These are phyloP conservation scores for Exophiala bonariae DNA, from an alignment of 2,329 filamentous ascomycete species.

Conservation along the genomic window DNA sequence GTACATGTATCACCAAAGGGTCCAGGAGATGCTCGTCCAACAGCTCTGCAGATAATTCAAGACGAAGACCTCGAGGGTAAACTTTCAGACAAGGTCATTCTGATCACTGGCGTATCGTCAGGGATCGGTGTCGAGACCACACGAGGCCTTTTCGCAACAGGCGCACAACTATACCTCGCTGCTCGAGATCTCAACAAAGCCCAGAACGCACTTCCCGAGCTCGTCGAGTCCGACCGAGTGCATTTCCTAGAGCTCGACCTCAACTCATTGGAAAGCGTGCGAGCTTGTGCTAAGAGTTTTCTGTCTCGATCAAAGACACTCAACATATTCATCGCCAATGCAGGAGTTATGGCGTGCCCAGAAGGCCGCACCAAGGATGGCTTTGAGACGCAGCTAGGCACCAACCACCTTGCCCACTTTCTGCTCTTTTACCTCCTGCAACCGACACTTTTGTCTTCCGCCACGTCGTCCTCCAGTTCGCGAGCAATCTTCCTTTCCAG, in stretches of 20 bases:
- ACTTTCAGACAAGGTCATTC: constrained; percentile 31
- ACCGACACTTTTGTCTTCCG: constrained; percentile 37
- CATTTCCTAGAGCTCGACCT: constrained; percentile 35
- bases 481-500: constrained; percentile 51
- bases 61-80: constrained; percentile 21
- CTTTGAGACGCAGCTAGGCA: constrained; percentile 52
- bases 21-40: constrained; percentile 16
- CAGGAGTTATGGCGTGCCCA: constrained; percentile 13
- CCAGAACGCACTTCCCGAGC: constrained; percentile 25
- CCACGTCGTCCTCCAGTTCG: constrained; percentile 41
- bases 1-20: constrained; percentile 22
- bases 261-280: constrained; percentile 33
- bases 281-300: constrained; percentile 26
- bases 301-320: not conserved
- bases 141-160: constrained; percentile 36
- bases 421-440: constrained; percentile 54
- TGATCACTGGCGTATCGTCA: constrained; percentile 39
- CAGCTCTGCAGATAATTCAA: constrained; percentile 14
- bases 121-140: constrained; percentile 39
- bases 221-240: constrained; percentile 27
- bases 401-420: constrained; percentile 41
- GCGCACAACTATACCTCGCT: constrained; percentile 37
- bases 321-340: constrained; percentile 20
- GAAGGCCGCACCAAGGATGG: constrained; percentile 38
- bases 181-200: constrained; percentile 36